Evolutionary conservation across 768 basidiomycete species (phyloP).

Genomic region (Termitomyces heimii): DNA sequence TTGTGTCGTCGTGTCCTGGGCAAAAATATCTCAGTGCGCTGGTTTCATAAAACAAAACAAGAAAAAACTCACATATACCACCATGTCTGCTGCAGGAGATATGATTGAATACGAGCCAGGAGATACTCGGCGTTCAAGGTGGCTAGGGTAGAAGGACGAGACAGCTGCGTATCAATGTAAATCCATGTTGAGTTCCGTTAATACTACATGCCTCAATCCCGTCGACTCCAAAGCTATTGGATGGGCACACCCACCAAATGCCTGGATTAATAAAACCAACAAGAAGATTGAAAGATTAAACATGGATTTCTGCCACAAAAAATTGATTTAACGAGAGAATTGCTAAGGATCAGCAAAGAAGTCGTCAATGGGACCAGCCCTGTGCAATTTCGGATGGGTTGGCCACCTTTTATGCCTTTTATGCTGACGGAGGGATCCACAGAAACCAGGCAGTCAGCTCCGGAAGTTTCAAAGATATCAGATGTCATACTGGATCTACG

Average conservation of each 20-base stretch:
- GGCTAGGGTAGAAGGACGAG: background rate
- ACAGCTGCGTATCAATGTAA: too few relatives aligned
- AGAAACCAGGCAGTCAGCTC: background rate
- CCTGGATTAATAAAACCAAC: background rate
- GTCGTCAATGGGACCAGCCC: background rate
- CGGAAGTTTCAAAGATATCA: background rate
- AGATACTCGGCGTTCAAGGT: background rate
- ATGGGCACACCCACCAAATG: background rate
- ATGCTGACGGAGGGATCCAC: background rate
- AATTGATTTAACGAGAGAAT: background rate
- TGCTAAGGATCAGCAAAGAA: background rate
- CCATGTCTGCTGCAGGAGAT: background rate
- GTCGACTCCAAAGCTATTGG: background rate
- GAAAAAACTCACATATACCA: background rate
- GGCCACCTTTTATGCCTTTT: background rate
- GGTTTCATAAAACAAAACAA: background rate
- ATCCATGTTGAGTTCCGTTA: background rate
- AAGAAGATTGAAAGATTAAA: background rate
- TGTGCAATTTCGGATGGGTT: background rate
- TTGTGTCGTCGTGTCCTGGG: background rate
- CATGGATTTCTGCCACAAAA: background rate
- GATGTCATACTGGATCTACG: background rate
- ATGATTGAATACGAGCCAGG: background rate
- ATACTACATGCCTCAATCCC: background rate
- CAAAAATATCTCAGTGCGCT: background rate